phyloP scores from a whole-genome alignment of 352 stramenopile species.

The Globisporangium apiculatum region DNA sequence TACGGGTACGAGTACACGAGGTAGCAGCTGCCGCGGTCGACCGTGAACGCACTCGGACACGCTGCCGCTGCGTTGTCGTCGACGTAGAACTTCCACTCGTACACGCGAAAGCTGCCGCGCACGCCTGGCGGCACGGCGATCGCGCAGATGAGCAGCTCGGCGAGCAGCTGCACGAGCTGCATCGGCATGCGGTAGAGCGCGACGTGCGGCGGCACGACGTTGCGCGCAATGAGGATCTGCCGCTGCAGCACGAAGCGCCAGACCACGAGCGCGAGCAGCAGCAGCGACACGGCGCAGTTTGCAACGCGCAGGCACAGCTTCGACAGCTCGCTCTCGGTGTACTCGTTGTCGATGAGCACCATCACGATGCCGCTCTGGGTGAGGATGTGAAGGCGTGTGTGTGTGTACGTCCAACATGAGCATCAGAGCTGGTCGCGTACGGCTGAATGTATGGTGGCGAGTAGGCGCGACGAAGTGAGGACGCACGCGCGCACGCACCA shows the following conservation, averaged over 20 bases:
- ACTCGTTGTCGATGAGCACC: slow-evolving; percentile 67
- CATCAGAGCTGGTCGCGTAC: neutral
- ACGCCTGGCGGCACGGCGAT: slow-evolving; percentile 53
- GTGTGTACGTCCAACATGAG: too few relatives aligned
- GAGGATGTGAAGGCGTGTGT: neutral
- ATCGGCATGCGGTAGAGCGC: slow-evolving; percentile 42
- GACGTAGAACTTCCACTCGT: slow-evolving; percentile 65
- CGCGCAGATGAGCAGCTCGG: slow-evolving; percentile 42
- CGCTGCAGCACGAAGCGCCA: slow-evolving; percentile 50
- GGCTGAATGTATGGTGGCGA: too few relatives aligned
- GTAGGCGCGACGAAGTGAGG: too few relatives aligned
- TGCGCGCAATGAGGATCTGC: slow-evolving; percentile 55
- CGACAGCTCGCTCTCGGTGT: slow-evolving; percentile 19
- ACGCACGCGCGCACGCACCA: slow-evolving; percentile 18
- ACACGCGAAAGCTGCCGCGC: slow-evolving; percentile 38
- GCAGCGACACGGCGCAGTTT: slow-evolving; percentile 36
- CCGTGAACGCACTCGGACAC: slow-evolving; percentile 31
- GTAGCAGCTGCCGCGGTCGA: slow-evolving; percentile 41
- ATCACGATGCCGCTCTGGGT: slow-evolving; percentile 40
- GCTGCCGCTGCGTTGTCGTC: slow-evolving; percentile 13
- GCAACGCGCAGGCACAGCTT: slow-evolving; percentile 34
- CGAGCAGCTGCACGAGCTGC: slow-evolving; percentile 28
- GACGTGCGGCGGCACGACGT: slow-evolving; percentile 44
- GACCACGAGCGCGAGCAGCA: slow-evolving; percentile 43
- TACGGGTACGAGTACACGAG: slow-evolving; percentile 64